Percentiles rank a stretch among this genome's conserved stretches.
Conservation (phyloP, 2,329 filamentous ascomycete genomes). For the Penicillium sp. region DNA sequence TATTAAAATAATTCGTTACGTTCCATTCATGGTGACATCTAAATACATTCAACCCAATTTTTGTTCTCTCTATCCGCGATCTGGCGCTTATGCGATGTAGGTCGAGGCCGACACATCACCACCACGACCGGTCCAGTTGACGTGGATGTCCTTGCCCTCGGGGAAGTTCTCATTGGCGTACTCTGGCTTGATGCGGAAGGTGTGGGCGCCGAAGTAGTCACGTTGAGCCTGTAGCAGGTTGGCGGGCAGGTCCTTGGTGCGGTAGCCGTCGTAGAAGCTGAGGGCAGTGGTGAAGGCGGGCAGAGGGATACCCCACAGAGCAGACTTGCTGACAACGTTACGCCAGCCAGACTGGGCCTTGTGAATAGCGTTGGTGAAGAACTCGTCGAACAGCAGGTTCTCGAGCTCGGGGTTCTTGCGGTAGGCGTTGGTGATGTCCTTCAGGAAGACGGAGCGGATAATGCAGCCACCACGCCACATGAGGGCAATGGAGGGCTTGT, state of each 20-base stretch:
- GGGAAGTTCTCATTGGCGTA: constrained; percentile 78
- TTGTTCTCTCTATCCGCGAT: constrained; percentile 28
- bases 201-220: constrained; percentile 98
- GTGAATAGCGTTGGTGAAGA: constrained; percentile 99
- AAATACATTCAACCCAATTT: constrained; percentile 38
- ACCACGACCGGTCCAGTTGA: constrained; percentile 99
- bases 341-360: constrained; percentile 92
- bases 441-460: constrained; percentile 99
- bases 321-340: constrained; percentile 88
- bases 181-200: constrained; percentile 87
- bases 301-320: constrained; percentile 92
- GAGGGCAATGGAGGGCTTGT: constrained; percentile 99
- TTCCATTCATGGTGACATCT: constrained; percentile 36
- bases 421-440: constrained; percentile 98
- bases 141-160: constrained; percentile 87
- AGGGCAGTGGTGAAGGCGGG: constrained; percentile 96
- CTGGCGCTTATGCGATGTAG: constrained; percentile 82
- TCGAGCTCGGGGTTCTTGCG: constrained; percentile 91
- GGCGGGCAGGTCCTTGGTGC: constrained; percentile 94
- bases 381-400: constrained; percentile 98
- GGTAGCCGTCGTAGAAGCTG: constrained; percentile 98
- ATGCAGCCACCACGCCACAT: constrained; percentile 99
- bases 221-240: constrained; percentile 98
- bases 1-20: constrained; percentile 32
- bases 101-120: constrained; percentile 97